A percentile compares a stretch with the other conserved stretches of the same genome.
Conservation (phyloP, 257 asterid genomes). For the Solanum rostratum region DNA sequence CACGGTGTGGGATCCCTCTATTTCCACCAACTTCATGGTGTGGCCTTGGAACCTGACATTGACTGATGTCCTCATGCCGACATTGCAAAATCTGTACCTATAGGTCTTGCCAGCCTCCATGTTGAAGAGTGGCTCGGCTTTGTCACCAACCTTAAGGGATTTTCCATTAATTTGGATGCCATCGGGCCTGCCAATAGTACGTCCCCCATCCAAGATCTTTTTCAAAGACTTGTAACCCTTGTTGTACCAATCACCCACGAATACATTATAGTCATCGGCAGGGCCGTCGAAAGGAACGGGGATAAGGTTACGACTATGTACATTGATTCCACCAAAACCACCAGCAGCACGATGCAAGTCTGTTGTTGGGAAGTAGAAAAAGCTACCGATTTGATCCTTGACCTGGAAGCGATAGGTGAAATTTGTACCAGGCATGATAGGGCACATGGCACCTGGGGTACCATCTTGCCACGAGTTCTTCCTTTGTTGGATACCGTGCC, state of each 20-base stretch:
- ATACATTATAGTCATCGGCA: not conserved
- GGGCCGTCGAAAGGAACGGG: not conserved
- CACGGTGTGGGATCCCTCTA: conserved; percentile 2
- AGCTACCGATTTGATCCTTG: conserved; percentile 6
- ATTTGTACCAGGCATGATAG: conserved; percentile 6
- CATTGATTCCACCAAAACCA: not conserved
- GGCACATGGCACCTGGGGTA: conserved; percentile 8
- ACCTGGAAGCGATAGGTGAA: conserved; percentile 4
- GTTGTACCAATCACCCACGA: conserved; percentile 3
- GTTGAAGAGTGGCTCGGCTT: not conserved
- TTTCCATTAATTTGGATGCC: conserved; percentile 5
- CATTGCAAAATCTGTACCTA: conserved; percentile 4
- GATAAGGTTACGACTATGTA: conserved; percentile 4
- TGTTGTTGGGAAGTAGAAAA: conserved; percentile 5
- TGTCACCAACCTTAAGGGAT: not conserved
- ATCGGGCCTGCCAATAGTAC: not conserved
- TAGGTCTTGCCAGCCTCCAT: conserved; percentile 1
- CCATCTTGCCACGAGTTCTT: conserved; percentile 12
- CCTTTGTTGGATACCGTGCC: conserved; percentile 6
- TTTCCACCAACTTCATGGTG: conserved; percentile 1
- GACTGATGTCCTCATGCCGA: not conserved
- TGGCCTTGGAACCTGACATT: conserved; percentile 2
- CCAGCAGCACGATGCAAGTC: conserved; percentile 1
- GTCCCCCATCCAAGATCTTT: not conserved
- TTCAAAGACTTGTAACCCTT: conserved; percentile 3